These are phyloP conservation scores for Zygoascus sp. DNA, from an alignment of 1,139 yeast species.

Conservation along the genomic window DNA sequence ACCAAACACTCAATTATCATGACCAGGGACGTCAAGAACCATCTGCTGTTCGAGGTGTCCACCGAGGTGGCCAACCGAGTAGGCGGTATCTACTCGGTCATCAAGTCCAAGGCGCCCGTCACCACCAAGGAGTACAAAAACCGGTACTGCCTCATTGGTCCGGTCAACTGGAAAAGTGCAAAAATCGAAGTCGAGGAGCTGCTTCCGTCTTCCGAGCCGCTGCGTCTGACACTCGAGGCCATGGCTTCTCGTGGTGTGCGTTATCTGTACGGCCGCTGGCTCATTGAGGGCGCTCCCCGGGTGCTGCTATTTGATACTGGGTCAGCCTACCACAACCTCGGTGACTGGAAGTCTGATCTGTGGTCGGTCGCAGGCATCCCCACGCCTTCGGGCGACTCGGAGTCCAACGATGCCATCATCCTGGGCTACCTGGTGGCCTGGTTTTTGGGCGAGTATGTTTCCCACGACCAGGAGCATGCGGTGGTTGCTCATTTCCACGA, in stretches of 20 bases:
- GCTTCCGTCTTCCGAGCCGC: slow-evolving; percentile 54
- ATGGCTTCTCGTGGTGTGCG: slow-evolving; percentile 78
- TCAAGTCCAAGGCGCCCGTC: slow-evolving; percentile 94
- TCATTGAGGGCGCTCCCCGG: slow-evolving; percentile 95
- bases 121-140: slow-evolving; percentile 91
- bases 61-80: slow-evolving; percentile 98
- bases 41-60: slow-evolving; percentile 86
- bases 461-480: slow-evolving; percentile 76
- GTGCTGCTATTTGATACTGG: slow-evolving; percentile 82
- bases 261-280: slow-evolving; percentile 92
- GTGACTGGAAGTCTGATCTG: slow-evolving; percentile 92
- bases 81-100: slow-evolving; percentile 95
- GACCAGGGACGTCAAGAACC: slow-evolving; percentile 54
- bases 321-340: slow-evolving; percentile 63
- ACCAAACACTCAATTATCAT: slow-evolving; percentile 11
- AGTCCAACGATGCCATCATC: slow-evolving; percentile 86
- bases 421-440: slow-evolving; percentile 93
- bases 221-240: slow-evolving; percentile 44
- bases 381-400: slow-evolving; percentile 81
- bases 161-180: slow-evolving; percentile 74
- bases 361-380: slow-evolving; percentile 94
- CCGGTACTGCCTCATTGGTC: slow-evolving; percentile 84
- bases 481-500: slow-evolving; percentile 95
- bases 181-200: slow-evolving; percentile 92
- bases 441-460: slow-evolving; percentile 91